Base-by-base conservation (phyloP, 345 rosid genomes). In the Hypericum perforatum region DNA sequence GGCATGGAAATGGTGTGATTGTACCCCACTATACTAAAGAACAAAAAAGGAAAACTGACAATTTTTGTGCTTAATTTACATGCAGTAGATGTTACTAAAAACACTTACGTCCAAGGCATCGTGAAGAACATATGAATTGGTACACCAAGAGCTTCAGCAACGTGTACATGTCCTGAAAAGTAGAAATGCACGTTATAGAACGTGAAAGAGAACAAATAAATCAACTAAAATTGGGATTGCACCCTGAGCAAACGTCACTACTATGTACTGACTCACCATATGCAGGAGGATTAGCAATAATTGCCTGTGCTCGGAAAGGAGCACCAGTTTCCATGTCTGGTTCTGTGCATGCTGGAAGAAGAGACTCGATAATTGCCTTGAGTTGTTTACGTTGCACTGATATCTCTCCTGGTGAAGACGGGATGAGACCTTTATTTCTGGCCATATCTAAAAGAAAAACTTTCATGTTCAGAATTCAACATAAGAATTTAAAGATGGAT, bases 51-150 rank as follows among this genome's bases (percentile, higher is more conserved):
- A n/a, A n/a, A n/a, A n/a, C n/a, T n/a, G n/a, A n/a, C 22, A 36
- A 52, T 51, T 16, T 43, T 57, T n/a, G 41, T 64, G 16, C 44
- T 45, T 36, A 60, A 16, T 46, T 59, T 53, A n/a, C 42, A 57
- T 10, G 39, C 11, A 54, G 15, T 29, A 11, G 11, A 40, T 36
- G 49, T 41, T 46, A 13, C 15, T 41, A 32, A 37, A 37, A 67
- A 70, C 53, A 78, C 97, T 92, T 73, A 92, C 98, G 96, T 92
- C 98, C 98, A 92, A 40, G 98, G 98, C 98, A 92, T 92, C 46
- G 98, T 92, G 84, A 92, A 92, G 74, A 82, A 88, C n/a, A 92
- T 92, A 68, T 92, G 98, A 60, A 92, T 78, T 43, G 96, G 98
- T 54, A 85, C 85, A 59, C 89, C 82, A 60, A 92, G 98, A 73